Evolutionary conservation across 441 rosid species (phyloP).

Genomic region (Brassica hybrid): DNA sequence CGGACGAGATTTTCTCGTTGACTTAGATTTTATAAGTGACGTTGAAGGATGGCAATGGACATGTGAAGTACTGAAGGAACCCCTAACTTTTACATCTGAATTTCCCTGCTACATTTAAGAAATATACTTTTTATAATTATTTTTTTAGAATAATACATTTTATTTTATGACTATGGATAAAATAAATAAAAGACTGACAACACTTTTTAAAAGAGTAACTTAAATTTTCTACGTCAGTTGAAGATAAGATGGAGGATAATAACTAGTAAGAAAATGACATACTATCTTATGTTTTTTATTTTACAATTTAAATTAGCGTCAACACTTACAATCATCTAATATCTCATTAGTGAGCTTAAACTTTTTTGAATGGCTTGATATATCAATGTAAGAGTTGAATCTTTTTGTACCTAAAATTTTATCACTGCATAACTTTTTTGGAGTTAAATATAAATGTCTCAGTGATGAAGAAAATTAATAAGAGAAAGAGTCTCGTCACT

Average conservation of each 20-base stretch:
- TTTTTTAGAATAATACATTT: not conserved
- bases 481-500: not conserved
- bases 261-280: not conserved
- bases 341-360: not conserved
- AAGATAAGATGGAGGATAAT: not conserved
- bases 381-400: not conserved
- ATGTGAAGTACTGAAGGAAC: conserved; percentile 36
- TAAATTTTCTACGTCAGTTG: not conserved
- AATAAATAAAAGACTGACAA: not conserved
- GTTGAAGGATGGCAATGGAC: conserved; percentile 39
- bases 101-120: conserved; percentile 36
- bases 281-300: not conserved
- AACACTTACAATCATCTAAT: not conserved
- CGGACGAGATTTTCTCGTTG: conserved; percentile 39
- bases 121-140: not conserved
- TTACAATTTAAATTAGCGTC: not conserved
- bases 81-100: conserved; percentile 41
- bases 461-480: not conserved
- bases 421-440: not conserved
- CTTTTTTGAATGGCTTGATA: not conserved
- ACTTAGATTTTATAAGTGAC: conserved; percentile 33
- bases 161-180: not conserved
- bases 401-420: not conserved
- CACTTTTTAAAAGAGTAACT: not conserved
- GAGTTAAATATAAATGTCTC: too few species aligned